phyloP scores from a whole-genome alignment of 2,329 filamentous ascomycete genomes.

The Arthrobotrys megalospora region DNA sequence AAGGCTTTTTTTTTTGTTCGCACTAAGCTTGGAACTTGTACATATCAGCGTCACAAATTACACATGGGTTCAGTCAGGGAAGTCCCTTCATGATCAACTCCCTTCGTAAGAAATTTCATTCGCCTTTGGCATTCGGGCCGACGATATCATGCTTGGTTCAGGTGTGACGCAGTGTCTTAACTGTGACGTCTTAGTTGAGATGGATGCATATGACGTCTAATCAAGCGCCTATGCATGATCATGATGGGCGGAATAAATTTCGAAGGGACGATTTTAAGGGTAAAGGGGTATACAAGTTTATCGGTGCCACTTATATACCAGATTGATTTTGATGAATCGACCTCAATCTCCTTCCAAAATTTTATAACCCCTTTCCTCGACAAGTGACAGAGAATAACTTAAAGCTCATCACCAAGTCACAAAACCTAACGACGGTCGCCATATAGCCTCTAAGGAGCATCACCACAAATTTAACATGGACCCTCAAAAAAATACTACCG shows the following conservation, averaged over 20 bases:
- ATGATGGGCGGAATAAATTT: neutral
- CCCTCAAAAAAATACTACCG: constrained; percentile 53
- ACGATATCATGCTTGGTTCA: constrained; percentile 1
- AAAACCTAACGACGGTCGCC: neutral
- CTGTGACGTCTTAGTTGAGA: neutral
- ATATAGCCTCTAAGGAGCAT: neutral
- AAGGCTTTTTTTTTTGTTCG: neutral
- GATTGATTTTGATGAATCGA: neutral
- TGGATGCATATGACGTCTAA: neutral
- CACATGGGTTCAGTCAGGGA: constrained; percentile 1
- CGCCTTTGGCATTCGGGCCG: neutral
- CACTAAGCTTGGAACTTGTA: neutral
- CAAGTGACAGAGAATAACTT: neutral
- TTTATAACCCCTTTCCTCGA: neutral
- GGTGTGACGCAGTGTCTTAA: neutral
- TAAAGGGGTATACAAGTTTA: neutral
- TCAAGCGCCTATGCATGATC: neutral
- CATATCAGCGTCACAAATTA: neutral
- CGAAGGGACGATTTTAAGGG: neutral
- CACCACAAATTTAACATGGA: constrained; percentile 35
- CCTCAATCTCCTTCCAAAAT: neutral
- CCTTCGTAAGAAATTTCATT: neutral
- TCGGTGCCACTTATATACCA: constrained; percentile 8
- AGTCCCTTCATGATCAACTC: constrained; percentile 23
- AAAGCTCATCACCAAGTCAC: neutral